Evolutionary conservation across 768 basidiomycete genomes (phyloP), one percentile per base, ranked within the genome.

Genomic region (Auriculariales sp.): DNA sequence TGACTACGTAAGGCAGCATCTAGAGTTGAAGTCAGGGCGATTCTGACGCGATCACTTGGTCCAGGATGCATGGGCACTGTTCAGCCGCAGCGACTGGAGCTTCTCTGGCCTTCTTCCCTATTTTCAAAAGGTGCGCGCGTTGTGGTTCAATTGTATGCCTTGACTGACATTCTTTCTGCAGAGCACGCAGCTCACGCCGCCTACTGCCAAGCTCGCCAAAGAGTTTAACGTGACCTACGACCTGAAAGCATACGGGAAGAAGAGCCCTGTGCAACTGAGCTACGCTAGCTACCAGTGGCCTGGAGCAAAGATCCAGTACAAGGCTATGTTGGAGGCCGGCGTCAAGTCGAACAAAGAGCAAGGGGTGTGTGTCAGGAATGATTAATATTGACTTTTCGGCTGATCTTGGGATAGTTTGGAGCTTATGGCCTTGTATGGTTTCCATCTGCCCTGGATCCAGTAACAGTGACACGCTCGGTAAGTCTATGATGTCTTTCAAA

Each of bases 61-160:
- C 39, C 64, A 61, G 27, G 57, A 50, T 25, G 15, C 27, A 11
- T 50, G 49, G 49, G 36, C n/a, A 22, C 15, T 22, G 19, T 12
- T 50, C 4, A 29, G 27, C 12, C 28, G 31, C 17, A 25, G 27
- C 14, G 46, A 29, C 4, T 47, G 46, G 46, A 4, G 17, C 1
- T 47, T 29, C 29, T 5, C 11, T 5, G 28, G 31, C 4, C 46
- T 47, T 11, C n/a, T 47, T 5, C 46, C 46, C 15, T 47, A 47
- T 29, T 47, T 47, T 29, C 28, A 47, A n/a, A 47, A 47, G 46
- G 46, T 27, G 24, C 10, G 36, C 22, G 17, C 22, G 19, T 19
- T 22, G 22, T 19, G 19, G 27, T 5, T 19, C 17, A 19, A 11
- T 19, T 24, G 22, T 25, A 24, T 12, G 17, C 17, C 9, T 22